Evolutionary conservation across 2,329 filamentous ascomycete species (phyloP).

Genomic region (Penicillium sp.): DNA sequence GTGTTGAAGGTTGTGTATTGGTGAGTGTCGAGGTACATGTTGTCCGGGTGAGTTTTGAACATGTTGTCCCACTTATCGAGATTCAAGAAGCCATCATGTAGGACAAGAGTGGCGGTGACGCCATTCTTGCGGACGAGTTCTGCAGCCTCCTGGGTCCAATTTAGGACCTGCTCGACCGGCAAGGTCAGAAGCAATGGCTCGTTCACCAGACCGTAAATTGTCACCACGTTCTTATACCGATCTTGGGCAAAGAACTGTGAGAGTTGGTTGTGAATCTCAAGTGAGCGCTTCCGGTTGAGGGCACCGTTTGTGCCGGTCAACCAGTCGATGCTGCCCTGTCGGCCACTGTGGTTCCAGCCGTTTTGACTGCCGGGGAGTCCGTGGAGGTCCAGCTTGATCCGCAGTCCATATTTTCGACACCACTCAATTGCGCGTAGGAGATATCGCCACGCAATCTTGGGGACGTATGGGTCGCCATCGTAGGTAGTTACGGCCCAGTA

Average conservation of each 20-base stretch:
- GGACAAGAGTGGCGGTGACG: slow-evolving; percentile 69
- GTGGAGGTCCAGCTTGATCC: slow-evolving; percentile 91
- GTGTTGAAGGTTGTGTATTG: slow-evolving; percentile 98
- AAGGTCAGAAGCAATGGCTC: slow-evolving; percentile 85
- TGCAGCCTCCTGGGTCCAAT: slow-evolving; percentile 77
- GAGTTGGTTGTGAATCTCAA: slow-evolving; percentile 83
- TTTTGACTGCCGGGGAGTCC: slow-evolving; percentile 92
- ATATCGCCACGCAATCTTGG: slow-evolving; percentile 87
- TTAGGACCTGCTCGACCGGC: slow-evolving; percentile 63
- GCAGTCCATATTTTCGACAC: slow-evolving; percentile 84
- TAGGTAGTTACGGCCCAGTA: slow-evolving; percentile 94
- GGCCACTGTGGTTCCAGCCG: slow-evolving; percentile 95
- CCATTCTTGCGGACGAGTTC: slow-evolving; percentile 74
- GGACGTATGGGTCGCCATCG: slow-evolving; percentile 81
- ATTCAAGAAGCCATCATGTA: slow-evolving; percentile 94
- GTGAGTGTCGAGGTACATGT: slow-evolving; percentile 88
- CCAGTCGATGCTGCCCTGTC: slow-evolving; percentile 79
- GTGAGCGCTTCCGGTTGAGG: slow-evolving; percentile 73
- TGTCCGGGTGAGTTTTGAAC: slow-evolving; percentile 66
- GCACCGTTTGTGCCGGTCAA: slow-evolving; percentile 83
- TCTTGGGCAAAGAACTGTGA: slow-evolving; percentile 91
- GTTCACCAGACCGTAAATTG: slow-evolving; percentile 92
- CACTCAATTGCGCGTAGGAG: slow-evolving; percentile 90
- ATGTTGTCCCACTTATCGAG: slow-evolving; percentile 86
- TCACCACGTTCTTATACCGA: slow-evolving; percentile 86